Percentiles rank a stretch among this genome's conserved stretches.
These are phyloP conservation scores for Cardamine resedifolia DNA, from an alignment of 345 rosid genomes.

Conservation along the genomic window DNA sequence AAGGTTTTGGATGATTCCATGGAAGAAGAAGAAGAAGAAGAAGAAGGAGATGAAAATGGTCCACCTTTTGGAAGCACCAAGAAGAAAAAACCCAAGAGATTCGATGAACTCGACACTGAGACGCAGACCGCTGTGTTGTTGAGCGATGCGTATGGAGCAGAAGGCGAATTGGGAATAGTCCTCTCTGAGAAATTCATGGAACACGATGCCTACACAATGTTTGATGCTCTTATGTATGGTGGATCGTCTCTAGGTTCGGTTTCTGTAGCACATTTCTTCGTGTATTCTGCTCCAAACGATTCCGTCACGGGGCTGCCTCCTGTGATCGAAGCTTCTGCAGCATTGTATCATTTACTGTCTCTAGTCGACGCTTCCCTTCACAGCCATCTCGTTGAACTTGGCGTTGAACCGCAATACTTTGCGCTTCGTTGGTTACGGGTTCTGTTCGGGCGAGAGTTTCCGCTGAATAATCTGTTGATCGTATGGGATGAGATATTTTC, in stretches of 20 bases:
- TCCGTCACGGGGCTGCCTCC: slow-evolving; percentile 68
- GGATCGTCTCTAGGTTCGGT: slow-evolving; percentile 55
- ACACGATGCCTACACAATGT: slow-evolving; percentile 95
- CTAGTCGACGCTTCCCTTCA: slow-evolving; percentile 80
- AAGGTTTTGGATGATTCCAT: slow-evolving; percentile 67
- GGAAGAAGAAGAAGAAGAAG: slow-evolving; percentile 71
- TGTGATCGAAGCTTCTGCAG: slow-evolving; percentile 90
- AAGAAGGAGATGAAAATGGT: slow-evolving; percentile 46
- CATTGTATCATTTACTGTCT: slow-evolving; percentile 75
- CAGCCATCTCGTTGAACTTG: slow-evolving; percentile 88
- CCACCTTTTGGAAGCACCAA: slow-evolving; percentile 44
- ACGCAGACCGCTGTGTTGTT: slow-evolving; percentile 58
- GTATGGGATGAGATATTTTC: slow-evolving; percentile 95
- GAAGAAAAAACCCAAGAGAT: slow-evolving; percentile 56
- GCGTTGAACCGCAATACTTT: slow-evolving; percentile 96
- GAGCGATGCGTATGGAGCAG: slow-evolving; percentile 92
- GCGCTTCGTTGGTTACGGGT: slow-evolving; percentile 94
- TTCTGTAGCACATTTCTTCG: slow-evolving; percentile 77
- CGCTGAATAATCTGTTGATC: slow-evolving; percentile 63
- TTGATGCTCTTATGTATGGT: slow-evolving; percentile 89
- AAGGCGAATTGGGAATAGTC: slow-evolving; percentile 91
- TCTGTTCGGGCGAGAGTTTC: slow-evolving; percentile 86
- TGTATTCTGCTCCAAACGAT: slow-evolving; percentile 53
- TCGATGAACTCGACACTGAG: slow-evolving; percentile 80
- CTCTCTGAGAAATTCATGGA: slow-evolving; percentile 96